Base-by-base conservation (phyloP, 257 asterid species). In the Plantago ovata region DNA sequence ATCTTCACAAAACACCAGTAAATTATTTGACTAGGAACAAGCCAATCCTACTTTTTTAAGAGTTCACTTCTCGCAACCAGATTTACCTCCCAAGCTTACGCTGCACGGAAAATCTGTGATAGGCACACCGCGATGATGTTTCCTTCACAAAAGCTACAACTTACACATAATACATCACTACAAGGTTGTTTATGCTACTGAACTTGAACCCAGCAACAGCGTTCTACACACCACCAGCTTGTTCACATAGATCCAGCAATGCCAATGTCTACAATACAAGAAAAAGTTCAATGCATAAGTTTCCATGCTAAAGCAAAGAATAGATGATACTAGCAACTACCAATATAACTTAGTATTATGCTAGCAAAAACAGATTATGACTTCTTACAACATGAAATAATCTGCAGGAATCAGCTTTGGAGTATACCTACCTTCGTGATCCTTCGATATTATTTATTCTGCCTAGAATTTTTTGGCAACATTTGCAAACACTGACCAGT, bases 171-270 rank as follows among this genome's bases (percentile, higher is more conserved):
- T 58, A 65, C 66, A 45, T 60, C 7, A 59, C 65, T 58, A 67
- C 80, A 69, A 61, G 53, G 62, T 8, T 72, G 79, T 58, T 74
- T 48, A 56, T 40, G 79, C 73, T 50, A 75, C 70, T 55, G 70
- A 20, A 62, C 40, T 43, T 53, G 46, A 41, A 18, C 45, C 36
- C 58, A 36, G 66, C 68, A 65, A 21, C 58, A 47, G 42, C 61
- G 54, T 51, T 65, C 72, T 72, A 81, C 53, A 64, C 81, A 33
- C 84, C 85, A 22, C 85, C 90, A 28, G 87, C 95, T 81, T 92
- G 87, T 76, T 88, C 96, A 21, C 97, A 92, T 36, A 92, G 94
- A 77, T 92, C 98, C 4, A 92, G 82, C 74, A 92, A 61, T 73
- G 84, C 91, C 75, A 92, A 67, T 19, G 98, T 88, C 98, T 92